These are phyloP conservation scores for Piper betle DNA, from an alignment of 164 flowering plant species.

Conservation along the genomic window DNA sequence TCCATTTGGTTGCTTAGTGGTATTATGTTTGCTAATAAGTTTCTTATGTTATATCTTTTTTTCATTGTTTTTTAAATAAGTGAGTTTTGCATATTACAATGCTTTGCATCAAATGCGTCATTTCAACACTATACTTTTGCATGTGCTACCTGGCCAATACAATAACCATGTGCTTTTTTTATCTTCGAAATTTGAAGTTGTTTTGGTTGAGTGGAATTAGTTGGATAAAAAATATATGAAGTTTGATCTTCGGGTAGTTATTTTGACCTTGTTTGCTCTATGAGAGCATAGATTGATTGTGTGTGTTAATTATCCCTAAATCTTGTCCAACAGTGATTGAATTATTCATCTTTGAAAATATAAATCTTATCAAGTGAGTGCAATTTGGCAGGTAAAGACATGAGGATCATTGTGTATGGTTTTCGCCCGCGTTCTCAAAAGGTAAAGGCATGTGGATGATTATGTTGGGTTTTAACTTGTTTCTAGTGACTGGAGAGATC, in stretches of 20 bases:
- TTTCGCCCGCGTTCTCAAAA: conserved; percentile 85
- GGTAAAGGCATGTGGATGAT: conserved; percentile 20
- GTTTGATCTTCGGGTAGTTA: not conserved
- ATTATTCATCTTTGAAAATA: not conserved
- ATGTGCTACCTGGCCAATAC: not conserved
- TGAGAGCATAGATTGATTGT: not conserved
- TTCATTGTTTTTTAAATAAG: too few relatives aligned
- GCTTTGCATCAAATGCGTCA: too few relatives aligned
- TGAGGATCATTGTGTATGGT: conserved; percentile 82
- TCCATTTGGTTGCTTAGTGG: not conserved
- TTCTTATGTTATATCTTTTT: not conserved
- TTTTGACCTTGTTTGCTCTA: not conserved
- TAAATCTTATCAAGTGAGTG: not conserved
- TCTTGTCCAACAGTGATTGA: not conserved
- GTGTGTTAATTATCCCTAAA: too few relatives aligned
- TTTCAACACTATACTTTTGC: too few relatives aligned
- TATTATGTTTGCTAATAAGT: not conserved
- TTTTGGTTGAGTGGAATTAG: not conserved
- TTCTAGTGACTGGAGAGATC: too few relatives aligned
- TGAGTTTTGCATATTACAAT: too few relatives aligned
- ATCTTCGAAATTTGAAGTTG: too few relatives aligned
- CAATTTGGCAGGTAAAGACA: conserved; percentile 76
- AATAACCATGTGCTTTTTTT: not conserved
- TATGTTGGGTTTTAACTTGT: too few relatives aligned
- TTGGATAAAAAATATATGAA: not conserved